A percentile compares a stretch with the other conserved stretches of the same genome.
Conservation (phyloP, 768 basidiomycete species). For the Tulasnella sp. region DNA sequence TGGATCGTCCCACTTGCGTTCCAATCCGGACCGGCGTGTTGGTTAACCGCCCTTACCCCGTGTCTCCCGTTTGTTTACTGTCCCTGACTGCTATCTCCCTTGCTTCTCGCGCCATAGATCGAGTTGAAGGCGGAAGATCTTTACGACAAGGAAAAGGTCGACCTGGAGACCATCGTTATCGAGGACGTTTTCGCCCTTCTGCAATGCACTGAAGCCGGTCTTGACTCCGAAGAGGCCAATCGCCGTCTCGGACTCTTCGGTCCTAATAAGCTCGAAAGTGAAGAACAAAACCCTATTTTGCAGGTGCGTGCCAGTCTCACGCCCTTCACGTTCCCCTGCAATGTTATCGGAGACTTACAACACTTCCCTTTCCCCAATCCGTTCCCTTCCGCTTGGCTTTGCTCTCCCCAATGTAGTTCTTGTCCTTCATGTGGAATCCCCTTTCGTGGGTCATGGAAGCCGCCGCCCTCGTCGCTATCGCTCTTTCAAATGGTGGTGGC, state of each 20-base stretch:
- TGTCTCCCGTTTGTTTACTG: constrained; percentile 3
- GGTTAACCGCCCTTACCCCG: not conserved
- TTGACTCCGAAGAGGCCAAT: constrained; percentile 55
- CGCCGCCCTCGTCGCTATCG: constrained; percentile 88
- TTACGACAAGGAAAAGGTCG: constrained; percentile 99
- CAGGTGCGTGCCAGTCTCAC: constrained; percentile 51
- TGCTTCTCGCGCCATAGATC: constrained; percentile 34
- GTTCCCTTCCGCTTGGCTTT: no score
- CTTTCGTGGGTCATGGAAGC: constrained; percentile 99
- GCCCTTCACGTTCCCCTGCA: not conserved
- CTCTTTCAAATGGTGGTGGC: constrained; percentile 80
- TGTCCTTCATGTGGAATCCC: constrained; percentile 99
- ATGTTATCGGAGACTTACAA: not conserved
- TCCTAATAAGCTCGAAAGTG: constrained; percentile 84
- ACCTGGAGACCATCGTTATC: constrained; percentile 91
- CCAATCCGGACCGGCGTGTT: not conserved
- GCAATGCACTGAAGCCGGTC: constrained; percentile 77
- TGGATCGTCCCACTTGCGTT: not conserved
- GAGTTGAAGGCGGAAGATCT: constrained; percentile 86
- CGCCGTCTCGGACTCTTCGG: constrained; percentile 89
- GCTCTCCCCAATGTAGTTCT: constrained; percentile 40
- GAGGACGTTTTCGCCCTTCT: constrained; percentile 95
- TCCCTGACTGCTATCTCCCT: constrained; percentile 8
- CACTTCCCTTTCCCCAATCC: not conserved
- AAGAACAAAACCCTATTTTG: constrained; percentile 83